Evolutionary conservation across 1,139 yeast genomes (phyloP).

Genomic region (Debaryomycetaceae sp.): DNA sequence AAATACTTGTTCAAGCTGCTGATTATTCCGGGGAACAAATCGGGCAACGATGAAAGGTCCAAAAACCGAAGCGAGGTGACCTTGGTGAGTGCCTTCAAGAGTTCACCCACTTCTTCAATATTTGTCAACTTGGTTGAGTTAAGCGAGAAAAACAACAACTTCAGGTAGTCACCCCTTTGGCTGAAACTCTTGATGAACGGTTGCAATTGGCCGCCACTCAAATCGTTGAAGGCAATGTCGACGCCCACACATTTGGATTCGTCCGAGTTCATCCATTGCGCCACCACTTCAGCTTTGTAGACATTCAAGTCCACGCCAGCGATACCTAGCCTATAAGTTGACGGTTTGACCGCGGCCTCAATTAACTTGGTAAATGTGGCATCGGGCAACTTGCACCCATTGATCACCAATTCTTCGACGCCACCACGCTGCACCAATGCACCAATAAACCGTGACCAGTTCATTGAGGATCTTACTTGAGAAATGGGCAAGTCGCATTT

Average conservation of each 20-base stretch:
- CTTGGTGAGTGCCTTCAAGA: constrained; percentile 48
- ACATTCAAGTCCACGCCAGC: constrained; percentile 65
- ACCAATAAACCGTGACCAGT: constrained; percentile 69
- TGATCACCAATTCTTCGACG: constrained; percentile 75
- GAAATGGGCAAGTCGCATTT: constrained; percentile 44
- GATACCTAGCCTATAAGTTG: constrained; percentile 70
- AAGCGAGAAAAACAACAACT: constrained; percentile 61
- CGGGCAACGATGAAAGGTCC: constrained; percentile 73
- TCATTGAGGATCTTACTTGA: constrained; percentile 58
- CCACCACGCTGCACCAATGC: constrained; percentile 63
- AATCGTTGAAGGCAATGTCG: constrained; percentile 79
- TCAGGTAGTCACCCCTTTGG: constrained; percentile 28
- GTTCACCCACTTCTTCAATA: constrained; percentile 49
- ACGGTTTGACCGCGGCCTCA: constrained; percentile 44
- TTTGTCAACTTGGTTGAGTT: constrained; percentile 61
- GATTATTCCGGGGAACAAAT: constrained; percentile 67
- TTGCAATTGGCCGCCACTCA: constrained; percentile 50
- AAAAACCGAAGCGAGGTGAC: constrained; percentile 61
- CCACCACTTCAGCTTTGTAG: constrained; percentile 52
- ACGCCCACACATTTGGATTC: constrained; percentile 66
- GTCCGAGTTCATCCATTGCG: constrained; percentile 58
- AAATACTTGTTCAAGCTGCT: constrained; percentile 56
- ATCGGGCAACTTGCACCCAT: constrained; percentile 68
- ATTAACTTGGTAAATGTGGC: constrained; percentile 49
- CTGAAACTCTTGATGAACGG: constrained; percentile 46